Base-by-base conservation (phyloP, 1,284 basidiomycete genomes). In the Boletus semigastroideus region DNA sequence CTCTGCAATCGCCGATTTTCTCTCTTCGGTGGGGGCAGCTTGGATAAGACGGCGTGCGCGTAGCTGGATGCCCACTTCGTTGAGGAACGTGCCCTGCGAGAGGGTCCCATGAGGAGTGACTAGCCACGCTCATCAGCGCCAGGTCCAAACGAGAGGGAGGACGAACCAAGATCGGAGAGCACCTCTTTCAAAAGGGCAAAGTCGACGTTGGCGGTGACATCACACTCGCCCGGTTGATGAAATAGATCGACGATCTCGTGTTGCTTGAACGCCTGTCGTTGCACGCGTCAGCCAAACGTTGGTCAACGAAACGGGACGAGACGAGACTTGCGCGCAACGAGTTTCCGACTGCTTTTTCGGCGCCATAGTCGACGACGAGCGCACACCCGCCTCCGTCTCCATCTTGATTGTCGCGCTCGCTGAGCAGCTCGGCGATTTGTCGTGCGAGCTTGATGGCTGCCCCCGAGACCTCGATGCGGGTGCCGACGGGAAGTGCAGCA, bases 191-290 rank as follows among this genome's bases (percentile, higher is more conserved):
- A 77, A 66, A 92, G 92, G 0, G 85, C 80, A 71, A 99, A 99
- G 71, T 99, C 94, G 47, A 99, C 96, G 64, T 99, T 98, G 30
- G 90, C 87, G 0, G 97, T 99, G 45, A 99, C 72, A 69, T 99
- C 97, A 42, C 90, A 90, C 42, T 89, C 78, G 12, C 97, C 96
- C 0, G 96, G 95, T 11, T 79, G 73, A 50, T 87, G 77, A 63
- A 99, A 95, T 1, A 92, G 79, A 64, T 95, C 90, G 0, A 93
- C 90, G 19, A 94, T 83, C 56, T 87, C 78, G 69, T 99, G 97
- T 27, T 85, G 76, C 61, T 87, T 86, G 78, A 99, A 98, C 0
- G 90, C 96, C 90, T 96, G 57, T 17, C 13, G 22, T 34, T 28
- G 10, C 36, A 19, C 25, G 25, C 5, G 25, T 25, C 25, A 25